Percentiles rank a stretch among this genome's conserved stretches.
Evolutionary conservation across 441 rosid genomes (phyloP).

Genomic region (Erysimum cheiri): DNA sequence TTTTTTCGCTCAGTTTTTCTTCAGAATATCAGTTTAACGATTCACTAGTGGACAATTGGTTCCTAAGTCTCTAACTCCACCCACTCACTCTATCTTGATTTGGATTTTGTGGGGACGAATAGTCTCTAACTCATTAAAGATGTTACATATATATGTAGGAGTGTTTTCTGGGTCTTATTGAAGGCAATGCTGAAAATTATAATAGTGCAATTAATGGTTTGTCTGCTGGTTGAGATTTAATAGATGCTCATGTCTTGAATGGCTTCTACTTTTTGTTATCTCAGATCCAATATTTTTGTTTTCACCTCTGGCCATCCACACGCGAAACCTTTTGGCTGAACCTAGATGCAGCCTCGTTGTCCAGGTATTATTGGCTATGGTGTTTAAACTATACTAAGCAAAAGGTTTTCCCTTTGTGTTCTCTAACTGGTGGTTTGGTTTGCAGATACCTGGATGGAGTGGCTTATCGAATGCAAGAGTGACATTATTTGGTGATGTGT

Average conservation of each 20-base stretch:
- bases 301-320: slow-evolving; percentile 94
- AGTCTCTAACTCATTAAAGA: background rate
- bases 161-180: slow-evolving; percentile 2
- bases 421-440: slow-evolving; percentile 42
- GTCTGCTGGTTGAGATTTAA: slow-evolving; percentile 19
- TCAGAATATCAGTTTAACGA: background rate
- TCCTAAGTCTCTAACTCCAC: slow-evolving; percentile 10
- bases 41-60: slow-evolving; percentile 22
- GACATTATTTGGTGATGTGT: slow-evolving; percentile 92
- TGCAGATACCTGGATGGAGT: slow-evolving; percentile 97
- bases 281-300: slow-evolving; percentile 95
- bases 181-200: slow-evolving; percentile 16
- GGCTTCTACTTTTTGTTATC: slow-evolving; percentile 38
- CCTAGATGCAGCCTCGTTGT: slow-evolving; percentile 96
- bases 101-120: slow-evolving; percentile 12
- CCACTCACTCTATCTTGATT: slow-evolving; percentile 6
- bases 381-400: slow-evolving; percentile 25
- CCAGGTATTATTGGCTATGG: slow-evolving; percentile 59
- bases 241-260: slow-evolving; percentile 15
- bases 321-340: slow-evolving; percentile 84
- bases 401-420: slow-evolving; percentile 30
- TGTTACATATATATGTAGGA: background rate
- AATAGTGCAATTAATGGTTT: slow-evolving; percentile 19
- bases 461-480: slow-evolving; percentile 98
- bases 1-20: slow-evolving; percentile 17